Base-by-base conservation (phyloP, 768 basidiomycete genomes). In the Pluteus cervinus region DNA sequence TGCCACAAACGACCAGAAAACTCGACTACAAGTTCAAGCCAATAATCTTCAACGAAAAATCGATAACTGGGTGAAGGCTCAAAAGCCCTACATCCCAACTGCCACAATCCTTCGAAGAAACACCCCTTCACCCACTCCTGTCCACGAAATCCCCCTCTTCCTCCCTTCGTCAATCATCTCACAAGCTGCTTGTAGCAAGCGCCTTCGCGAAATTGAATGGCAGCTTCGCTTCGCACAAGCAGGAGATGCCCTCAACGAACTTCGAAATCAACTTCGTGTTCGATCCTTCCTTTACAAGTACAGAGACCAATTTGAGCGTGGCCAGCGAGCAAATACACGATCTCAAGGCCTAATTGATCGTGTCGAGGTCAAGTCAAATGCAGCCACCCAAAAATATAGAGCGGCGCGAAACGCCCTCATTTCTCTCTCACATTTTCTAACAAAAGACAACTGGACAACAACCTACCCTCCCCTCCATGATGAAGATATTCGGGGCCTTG, bases 401-500 rank as follows among this genome's bases (percentile, higher is more conserved):
- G 21, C 24, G 18, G 35, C 35, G 20, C 17, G 35, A 11, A 25
- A 9, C 4, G 35, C 35, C 3, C 35, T 36, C 15, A 6, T 23
- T 23, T 25, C 21, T 25, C 35, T 36, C 12, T 18, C 17, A 14
- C 7, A 9, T 8, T 16, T 25, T 5, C 23, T 36, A 17, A 22
- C 17, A 6, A 16, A 25, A 14, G 23, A 15, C 5, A 36, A 29
- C 14, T 36, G 38, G 33, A 35, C 40, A 11, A 33, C 4, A 11
- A 14, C 25, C 16, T 42, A 42, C 18, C 47, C 39, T 12, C n/a
- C 14, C 18, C 36, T 51, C 9, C 7, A 7, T 3, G 28, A 40
- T 16, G 15, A 5, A 11, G 45, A 51, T 18, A 45, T 51, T n/a
- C 16, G 36, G 11, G 25, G 23, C 24, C 24, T 51, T 11, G 31